Conservation (phyloP, 768 basidiomycete species). For the Boletus pseudo-olivaceus region DNA sequence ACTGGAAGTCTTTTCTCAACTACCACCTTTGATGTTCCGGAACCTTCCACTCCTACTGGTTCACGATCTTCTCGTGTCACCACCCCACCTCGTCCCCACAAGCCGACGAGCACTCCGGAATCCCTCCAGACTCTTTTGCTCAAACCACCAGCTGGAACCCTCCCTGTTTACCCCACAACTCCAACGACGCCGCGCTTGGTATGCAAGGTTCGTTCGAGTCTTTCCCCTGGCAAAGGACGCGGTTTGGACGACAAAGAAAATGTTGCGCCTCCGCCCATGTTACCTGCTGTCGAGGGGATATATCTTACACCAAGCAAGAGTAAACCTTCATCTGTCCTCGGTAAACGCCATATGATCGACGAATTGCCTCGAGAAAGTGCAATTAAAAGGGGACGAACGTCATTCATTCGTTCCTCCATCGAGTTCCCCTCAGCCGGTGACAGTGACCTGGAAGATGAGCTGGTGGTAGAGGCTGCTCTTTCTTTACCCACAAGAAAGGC, state of each 20-base stretch:
- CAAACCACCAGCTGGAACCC: constrained; percentile 24
- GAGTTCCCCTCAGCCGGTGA: constrained; percentile 24
- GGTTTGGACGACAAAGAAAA: constrained; percentile 59
- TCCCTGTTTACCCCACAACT: constrained; percentile 23
- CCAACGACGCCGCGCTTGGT: constrained; percentile 35
- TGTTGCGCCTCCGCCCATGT: constrained; percentile 37
- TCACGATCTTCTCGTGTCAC: constrained; percentile 20
- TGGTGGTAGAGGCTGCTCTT: constrained; percentile 23
- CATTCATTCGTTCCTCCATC: constrained; percentile 32
- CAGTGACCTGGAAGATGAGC: constrained; percentile 32
- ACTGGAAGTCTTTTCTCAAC: constrained; percentile 4
- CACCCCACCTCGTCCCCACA: constrained; percentile 39
- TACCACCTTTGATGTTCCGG: neutral
- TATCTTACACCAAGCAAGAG: constrained; percentile 32
- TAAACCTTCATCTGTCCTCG: constrained; percentile 27
- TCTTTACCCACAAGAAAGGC: constrained; percentile 16
- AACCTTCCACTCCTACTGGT: constrained; percentile 29
- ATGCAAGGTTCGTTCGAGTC: constrained; percentile 11
- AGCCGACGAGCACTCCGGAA: constrained; percentile 29
- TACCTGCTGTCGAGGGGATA: constrained; percentile 46
- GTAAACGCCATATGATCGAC: constrained; percentile 45
- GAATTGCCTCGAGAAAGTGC: constrained; percentile 30
- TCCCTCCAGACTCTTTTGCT: constrained; percentile 31
- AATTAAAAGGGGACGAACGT: constrained; percentile 26
- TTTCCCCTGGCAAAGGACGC: constrained; percentile 39